Evolutionary conservation across 257 asterid genomes (phyloP), one percentile per base, ranked within the genome.

Genomic region (Lithospermum erythrorhizon): DNA sequence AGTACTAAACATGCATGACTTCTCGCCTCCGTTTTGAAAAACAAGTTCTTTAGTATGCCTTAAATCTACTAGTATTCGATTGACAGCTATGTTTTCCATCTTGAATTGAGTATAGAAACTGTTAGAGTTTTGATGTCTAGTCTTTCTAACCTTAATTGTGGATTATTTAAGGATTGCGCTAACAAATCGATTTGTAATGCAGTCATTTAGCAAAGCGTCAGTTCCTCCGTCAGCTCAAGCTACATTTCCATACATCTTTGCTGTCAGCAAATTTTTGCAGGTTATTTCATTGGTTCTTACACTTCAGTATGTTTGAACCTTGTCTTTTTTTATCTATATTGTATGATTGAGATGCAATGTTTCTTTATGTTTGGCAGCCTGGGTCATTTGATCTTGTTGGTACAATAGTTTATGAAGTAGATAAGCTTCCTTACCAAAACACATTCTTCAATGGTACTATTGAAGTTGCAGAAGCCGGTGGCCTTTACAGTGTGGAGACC

Each of bases 231-330:
- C 88, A 20, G 78, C 86, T 59, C 99, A 93, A 80, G 96, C 99
- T 59, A 65, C 97, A 19, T 89, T 83, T 75, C 96, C 95, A 9
- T 93, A 93, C 70, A 65, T 82, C 58, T 93, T 83, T 70, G 89
- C 78, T 37, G 83, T 93, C 61, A 93, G 95, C 96, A 93, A 93
- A 85, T 93, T 93, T 79, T 80, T 93, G 68, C 99, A 93, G 91
- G 99, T 89, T 75, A 72, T 66, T 59, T 63, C 22, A 51, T 63
- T 57, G 21, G 47, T n/a, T 14, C 5, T 11, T 41, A 41, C 49
- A 41, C 18, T 41, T 41, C 49, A 41, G 49, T 11, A 41, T 14
- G 2, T 41, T 0, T 41, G 18, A 41, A 41, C 49, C 16, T 41
- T 41, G 1, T 14, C 18, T 41, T 41, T 41, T 41, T 11, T 0